Conservation (phyloP, 2,329 filamentous ascomycete genomes). For the Nakataea oryzae region DNA sequence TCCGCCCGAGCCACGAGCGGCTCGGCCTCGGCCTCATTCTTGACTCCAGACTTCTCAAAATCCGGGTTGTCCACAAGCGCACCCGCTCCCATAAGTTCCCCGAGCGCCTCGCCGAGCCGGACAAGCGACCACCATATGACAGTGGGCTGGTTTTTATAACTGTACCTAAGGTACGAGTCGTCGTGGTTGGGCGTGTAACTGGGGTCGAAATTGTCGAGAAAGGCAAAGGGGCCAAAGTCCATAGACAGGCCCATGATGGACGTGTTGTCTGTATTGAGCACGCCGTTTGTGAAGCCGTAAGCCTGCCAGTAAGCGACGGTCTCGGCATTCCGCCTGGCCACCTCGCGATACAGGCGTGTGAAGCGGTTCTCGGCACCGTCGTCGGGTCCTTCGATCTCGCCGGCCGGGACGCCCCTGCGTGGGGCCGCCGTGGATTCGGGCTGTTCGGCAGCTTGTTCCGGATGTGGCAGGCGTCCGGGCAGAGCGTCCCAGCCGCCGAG, state of each 20-base stretch:
- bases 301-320: constrained; percentile 94
- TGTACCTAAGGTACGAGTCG: constrained; percentile 77
- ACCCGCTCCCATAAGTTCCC: constrained; percentile 77
- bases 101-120: constrained; percentile 77
- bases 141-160: constrained; percentile 86
- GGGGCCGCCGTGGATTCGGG: constrained; percentile 14
- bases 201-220: constrained; percentile 95
- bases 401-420: constrained; percentile 39
- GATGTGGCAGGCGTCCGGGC: constrained; percentile 48
- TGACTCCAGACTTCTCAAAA: constrained; percentile 65
- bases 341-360: constrained; percentile 74
- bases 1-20: constrained; percentile 73
- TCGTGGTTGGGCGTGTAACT: constrained; percentile 95
- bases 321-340: constrained; percentile 73
- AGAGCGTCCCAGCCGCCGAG: constrained; percentile 82
- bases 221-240: constrained; percentile 94
- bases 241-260: constrained; percentile 81
- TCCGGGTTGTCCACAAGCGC: constrained; percentile 56
- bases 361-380: constrained; percentile 76
- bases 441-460: constrained; percentile 22
- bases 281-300: constrained; percentile 98
- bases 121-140: constrained; percentile 99
- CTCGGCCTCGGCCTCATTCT: constrained; percentile 54
- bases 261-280: constrained; percentile 96
- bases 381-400: constrained; percentile 55